Evolutionary conservation across 1,284 basidiomycete species (phyloP).

Genomic region (Boletus hoseneyae): DNA sequence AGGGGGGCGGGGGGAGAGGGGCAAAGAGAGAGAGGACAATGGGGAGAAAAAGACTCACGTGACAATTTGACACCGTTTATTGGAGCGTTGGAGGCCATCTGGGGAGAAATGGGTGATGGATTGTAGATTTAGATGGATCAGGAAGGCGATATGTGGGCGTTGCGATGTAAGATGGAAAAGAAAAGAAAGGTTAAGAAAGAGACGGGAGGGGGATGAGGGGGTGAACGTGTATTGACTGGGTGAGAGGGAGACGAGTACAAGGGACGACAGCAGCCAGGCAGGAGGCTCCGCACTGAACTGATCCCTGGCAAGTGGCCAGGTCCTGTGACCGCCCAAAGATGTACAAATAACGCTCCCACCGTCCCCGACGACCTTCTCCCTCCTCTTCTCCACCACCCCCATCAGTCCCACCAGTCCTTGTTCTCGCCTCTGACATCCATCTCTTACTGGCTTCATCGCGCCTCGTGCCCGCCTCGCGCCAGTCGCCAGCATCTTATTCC

Average conservation of each 20-base stretch:
- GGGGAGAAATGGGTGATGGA: conserved; percentile 11
- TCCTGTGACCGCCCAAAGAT: conserved; percentile 37
- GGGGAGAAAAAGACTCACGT: conserved; percentile 54
- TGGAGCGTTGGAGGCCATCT: conserved; percentile 74
- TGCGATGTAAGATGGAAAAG: neutral
- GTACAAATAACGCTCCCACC: conserved; percentile 28
- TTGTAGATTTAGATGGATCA: conserved; percentile 16
- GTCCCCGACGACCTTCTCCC: no score
- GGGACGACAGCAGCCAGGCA: conserved; percentile 22
- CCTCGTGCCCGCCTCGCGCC: conserved; percentile 4
- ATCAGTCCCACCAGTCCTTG: no score
- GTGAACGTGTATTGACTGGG: neutral
- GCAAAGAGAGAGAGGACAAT: conserved; percentile 12
- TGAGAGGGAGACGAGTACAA: conserved; percentile 17
- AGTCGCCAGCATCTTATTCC: neutral
- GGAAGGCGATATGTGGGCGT: conserved; percentile 15
- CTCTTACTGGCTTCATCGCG: neutral
- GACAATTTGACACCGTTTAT: conserved; percentile 91
- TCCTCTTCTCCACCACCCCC: neutral
- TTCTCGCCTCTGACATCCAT: neutral
- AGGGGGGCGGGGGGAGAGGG: conserved; percentile 20
- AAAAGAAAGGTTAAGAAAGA: neutral
- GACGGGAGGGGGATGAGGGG: neutral
- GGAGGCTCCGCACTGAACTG: conserved; percentile 23
- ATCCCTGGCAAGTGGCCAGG: conserved; percentile 15